Evolutionary conservation across 78 protist genomes (phyloP).

Genomic region (Dictyostelium intermedium): DNA sequence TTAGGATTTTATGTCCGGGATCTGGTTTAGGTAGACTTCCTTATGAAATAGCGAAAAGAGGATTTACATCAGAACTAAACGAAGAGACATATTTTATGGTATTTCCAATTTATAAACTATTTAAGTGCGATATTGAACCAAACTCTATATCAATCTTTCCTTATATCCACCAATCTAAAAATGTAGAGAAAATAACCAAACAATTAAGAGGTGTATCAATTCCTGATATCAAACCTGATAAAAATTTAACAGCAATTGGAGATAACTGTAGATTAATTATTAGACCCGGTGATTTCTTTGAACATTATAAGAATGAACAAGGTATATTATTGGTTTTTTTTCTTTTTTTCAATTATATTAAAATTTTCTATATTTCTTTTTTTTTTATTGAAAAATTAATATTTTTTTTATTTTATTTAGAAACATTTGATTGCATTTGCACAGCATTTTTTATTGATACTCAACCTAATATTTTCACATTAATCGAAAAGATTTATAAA

Average conservation of each 20-base stretch:
- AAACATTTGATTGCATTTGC: slow-evolving; percentile 17
- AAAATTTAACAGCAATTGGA: background rate
- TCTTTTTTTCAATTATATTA: background rate
- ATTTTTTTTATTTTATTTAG: background rate
- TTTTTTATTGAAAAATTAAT: background rate
- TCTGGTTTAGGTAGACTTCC: slow-evolving; percentile 30
- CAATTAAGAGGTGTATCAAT: background rate
- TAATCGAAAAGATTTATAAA: background rate
- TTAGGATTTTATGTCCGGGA: slow-evolving; percentile 10
- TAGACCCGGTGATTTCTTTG: slow-evolving; percentile 15
- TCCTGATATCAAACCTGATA: slow-evolving; percentile 14
- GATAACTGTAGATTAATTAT: background rate
- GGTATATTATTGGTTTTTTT: background rate
- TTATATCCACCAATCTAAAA: background rate
- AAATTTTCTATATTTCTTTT: background rate
- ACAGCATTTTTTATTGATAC: slow-evolving; percentile 58
- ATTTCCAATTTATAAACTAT: background rate
- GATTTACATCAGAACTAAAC: background rate
- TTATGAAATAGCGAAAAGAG: slow-evolving; percentile 12
- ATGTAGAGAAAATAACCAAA: background rate
- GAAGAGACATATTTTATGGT: slow-evolving; percentile 23
- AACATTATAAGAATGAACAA: background rate
- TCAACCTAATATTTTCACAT: background rate
- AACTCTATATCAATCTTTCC: background rate
- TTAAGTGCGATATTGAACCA: background rate